Percentiles rank a stretch among this genome's conserved stretches.
phyloP scores from a whole-genome alignment of 352 stramenopile species.

The Phytopythium boreale region DNA sequence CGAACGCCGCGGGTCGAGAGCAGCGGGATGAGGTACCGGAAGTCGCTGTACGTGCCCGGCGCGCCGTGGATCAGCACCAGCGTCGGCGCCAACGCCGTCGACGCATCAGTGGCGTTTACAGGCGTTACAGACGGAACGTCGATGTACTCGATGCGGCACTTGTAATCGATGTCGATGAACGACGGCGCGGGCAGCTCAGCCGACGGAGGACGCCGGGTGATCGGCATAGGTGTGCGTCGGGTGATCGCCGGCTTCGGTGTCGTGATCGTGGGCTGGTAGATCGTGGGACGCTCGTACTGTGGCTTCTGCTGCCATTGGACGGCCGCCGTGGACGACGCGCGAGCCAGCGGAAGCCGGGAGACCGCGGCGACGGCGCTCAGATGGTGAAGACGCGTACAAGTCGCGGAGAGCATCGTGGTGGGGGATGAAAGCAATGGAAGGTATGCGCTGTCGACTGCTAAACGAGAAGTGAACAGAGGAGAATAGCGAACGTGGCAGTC shows the following conservation, averaged over 20 bases:
- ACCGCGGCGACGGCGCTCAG: not conserved
- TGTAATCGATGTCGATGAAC: constrained; percentile 27
- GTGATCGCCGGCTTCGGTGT: not conserved
- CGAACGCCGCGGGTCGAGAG: constrained; percentile 35
- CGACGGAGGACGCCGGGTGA: not conserved
- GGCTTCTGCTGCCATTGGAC: not conserved
- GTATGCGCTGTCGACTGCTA: not conserved
- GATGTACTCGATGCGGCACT: constrained; percentile 46
- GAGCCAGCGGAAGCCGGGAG: not conserved
- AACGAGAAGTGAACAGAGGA: not conserved
- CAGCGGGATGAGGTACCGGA: constrained; percentile 56
- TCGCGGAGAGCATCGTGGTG: not conserved
- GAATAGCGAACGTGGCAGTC: too few relatives aligned
- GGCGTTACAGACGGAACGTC: constrained; percentile 21
- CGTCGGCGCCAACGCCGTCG: constrained; percentile 22
- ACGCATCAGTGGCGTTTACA: not conserved
- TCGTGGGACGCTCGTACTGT: not conserved
- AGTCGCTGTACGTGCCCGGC: constrained; percentile 60
- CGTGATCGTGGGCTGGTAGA: not conserved
- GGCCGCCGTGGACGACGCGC: not conserved
- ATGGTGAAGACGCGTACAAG: not conserved
- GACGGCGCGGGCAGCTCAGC: constrained; percentile 20
- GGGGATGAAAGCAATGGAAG: not conserved
- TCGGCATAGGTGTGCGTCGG: not conserved
- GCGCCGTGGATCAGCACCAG: constrained; percentile 61